Conservation (phyloP, 345 rosid species). For the Luvunga scandens region DNA sequence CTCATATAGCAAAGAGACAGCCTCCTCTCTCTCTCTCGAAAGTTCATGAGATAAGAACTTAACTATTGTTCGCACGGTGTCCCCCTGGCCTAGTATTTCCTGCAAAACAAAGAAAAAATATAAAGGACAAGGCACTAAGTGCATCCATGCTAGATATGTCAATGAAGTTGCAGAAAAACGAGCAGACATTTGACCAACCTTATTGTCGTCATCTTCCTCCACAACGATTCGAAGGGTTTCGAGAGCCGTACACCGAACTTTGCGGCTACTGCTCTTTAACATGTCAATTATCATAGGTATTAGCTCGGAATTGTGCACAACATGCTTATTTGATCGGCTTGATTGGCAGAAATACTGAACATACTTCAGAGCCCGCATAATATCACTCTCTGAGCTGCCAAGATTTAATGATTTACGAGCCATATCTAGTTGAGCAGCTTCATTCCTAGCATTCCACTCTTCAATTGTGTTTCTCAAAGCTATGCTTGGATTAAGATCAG, state of each 20-base stretch:
- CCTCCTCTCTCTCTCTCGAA: conserved; percentile 80
- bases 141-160: not conserved
- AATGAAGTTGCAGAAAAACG: conserved; percentile 11
- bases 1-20: conserved; percentile 81
- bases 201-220: conserved; percentile 79
- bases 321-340: conserved; percentile 47
- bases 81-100: conserved; percentile 88
- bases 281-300: conserved; percentile 72
- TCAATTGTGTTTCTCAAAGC: conserved; percentile 84
- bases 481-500: conserved; percentile 72
- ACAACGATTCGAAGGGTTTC: conserved; percentile 73
- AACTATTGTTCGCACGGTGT: conserved; percentile 84
- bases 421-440: conserved; percentile 76
- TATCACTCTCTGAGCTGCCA: conserved; percentile 61
- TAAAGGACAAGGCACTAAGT: conserved; percentile 10
- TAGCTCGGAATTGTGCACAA: conserved; percentile 62
- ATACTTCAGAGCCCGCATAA: conserved; percentile 56
- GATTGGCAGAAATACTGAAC: conserved; percentile 55
- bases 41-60: conserved; percentile 75
- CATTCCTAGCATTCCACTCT: conserved; percentile 96
- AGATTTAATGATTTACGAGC: conserved; percentile 65
- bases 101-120: conserved; percentile 32
- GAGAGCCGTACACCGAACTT: conserved; percentile 68
- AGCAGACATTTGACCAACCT: conserved; percentile 48
- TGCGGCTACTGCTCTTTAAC: conserved; percentile 74